Evolutionary conservation across 306 rosid species (phyloP).

Genomic region (Psophocarpus tetragonolobus): DNA sequence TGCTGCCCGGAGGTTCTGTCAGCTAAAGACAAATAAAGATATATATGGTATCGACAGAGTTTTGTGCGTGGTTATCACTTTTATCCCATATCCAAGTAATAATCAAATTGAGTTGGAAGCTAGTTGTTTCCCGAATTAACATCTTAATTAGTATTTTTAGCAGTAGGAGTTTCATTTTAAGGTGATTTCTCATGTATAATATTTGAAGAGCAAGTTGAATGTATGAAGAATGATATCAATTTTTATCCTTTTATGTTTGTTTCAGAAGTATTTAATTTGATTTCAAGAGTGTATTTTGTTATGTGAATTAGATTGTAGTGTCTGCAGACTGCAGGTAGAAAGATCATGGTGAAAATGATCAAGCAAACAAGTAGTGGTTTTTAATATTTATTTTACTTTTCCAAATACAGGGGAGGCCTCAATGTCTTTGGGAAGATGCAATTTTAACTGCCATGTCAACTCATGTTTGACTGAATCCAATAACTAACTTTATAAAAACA

Average conservation of each 20-base stretch:
- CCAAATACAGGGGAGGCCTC: background rate
- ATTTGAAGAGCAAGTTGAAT: slow-evolving; percentile 6
- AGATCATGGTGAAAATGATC: background rate
- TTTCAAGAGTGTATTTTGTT: background rate
- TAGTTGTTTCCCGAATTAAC: background rate
- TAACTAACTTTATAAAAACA: background rate
- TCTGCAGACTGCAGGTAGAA: slow-evolving; percentile 13
- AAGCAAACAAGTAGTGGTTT: background rate
- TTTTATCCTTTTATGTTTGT: background rate
- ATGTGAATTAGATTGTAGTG: background rate
- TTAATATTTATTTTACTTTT: background rate
- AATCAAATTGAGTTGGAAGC: background rate
- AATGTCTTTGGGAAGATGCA: slow-evolving; percentile 5
- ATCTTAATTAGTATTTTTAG: slow-evolving; percentile 17
- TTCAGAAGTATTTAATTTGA: background rate
- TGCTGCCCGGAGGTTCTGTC: background rate
- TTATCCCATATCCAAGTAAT: background rate
- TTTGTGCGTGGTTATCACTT: background rate
- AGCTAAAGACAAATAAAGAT: slow-evolving; percentile 9
- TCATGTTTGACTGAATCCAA: slow-evolving; percentile 26
- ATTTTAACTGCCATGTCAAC: slow-evolving; percentile 7
- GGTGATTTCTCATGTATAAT: background rate
- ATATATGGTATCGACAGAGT: background rate
- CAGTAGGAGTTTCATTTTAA: background rate
- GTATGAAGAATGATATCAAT: background rate